These are phyloP conservation scores for Marsdenia floribunda DNA, from an alignment of 257 asterid genomes.

Conservation along the genomic window DNA sequence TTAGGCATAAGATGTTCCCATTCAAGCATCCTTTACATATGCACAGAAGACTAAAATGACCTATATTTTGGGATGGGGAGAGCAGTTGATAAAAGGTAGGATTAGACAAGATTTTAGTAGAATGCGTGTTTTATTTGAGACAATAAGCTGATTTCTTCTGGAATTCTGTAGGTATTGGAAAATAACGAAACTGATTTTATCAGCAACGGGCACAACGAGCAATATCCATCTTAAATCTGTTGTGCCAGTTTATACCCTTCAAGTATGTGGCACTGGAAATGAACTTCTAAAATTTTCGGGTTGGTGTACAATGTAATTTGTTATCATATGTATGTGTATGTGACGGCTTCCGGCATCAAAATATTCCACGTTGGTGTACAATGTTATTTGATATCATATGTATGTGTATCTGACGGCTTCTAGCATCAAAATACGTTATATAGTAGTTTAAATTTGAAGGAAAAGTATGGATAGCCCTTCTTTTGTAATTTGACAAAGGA, in stretches of 20 bases:
- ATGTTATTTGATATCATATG: neutral
- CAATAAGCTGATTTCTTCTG: neutral
- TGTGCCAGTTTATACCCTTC: conserved; percentile 11
- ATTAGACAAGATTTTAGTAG: neutral
- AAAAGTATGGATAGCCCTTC: neutral
- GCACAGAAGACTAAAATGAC: too few species aligned
- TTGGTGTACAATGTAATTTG: conserved; percentile 4
- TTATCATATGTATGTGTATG: neutral
- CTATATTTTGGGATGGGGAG: too few species aligned
- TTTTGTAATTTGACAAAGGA: neutral
- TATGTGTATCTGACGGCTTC: conserved; percentile 1
- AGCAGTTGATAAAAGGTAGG: neutral
- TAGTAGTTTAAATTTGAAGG: neutral
- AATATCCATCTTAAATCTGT: neutral
- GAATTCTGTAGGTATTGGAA: conserved; percentile 2
- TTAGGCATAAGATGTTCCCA: too few species aligned
- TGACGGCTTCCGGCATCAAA: neutral
- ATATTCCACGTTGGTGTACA: neutral
- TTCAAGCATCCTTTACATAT: too few species aligned
- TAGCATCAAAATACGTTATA: neutral
- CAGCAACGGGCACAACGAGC: neutral
- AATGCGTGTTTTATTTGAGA: neutral
- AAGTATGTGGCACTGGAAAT: neutral
- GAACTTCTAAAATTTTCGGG: neutral
- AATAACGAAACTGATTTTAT: conserved; percentile 1